Conservation (phyloP, 2,329 filamentous ascomycete species). For the Colletotrichum sp. region DNA sequence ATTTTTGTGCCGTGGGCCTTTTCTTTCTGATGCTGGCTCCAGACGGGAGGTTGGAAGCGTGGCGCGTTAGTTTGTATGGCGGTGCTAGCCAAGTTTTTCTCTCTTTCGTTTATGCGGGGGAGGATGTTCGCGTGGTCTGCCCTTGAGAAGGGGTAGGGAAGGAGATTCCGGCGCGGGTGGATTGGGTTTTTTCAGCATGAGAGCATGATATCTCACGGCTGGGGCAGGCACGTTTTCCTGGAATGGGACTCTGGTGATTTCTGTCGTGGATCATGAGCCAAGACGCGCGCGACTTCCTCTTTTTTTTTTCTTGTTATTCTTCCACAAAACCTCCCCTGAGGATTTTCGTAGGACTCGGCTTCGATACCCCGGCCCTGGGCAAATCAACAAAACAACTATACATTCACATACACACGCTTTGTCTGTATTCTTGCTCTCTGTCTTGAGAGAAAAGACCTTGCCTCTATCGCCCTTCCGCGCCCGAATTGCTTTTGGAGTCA, state of each 20-base stretch:
- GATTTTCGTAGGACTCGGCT: slow-evolving; percentile 14
- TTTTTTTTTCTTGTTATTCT: background rate
- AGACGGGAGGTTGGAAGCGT: background rate
- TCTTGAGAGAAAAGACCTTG: background rate
- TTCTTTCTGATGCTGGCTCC: background rate
- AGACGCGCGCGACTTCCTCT: background rate
- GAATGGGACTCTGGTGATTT: slow-evolving; percentile 21
- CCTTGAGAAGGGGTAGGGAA: background rate
- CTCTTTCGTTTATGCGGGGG: slow-evolving; percentile 21
- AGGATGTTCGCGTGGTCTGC: background rate
- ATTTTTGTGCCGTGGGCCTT: background rate
- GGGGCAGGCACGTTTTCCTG: slow-evolving; percentile 7
- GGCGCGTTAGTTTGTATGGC: slow-evolving; percentile 27
- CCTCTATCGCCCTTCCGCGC: background rate
- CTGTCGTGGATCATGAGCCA: background rate
- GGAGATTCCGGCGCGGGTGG: background rate
- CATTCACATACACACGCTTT: background rate
- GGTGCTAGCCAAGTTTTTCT: slow-evolving; percentile 14
- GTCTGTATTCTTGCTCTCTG: slow-evolving; percentile 1
- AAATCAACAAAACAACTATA: slow-evolving; percentile 8
- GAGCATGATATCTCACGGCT: slow-evolving; percentile 21
- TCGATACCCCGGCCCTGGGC: slow-evolving; percentile 18
- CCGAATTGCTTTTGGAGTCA: background rate
- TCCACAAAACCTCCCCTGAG: background rate
- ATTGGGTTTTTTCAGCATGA: slow-evolving; percentile 3